Evolutionary conservation across 2,329 filamentous ascomycete genomes (phyloP).

Genomic region (Podosphaera xanthii): DNA sequence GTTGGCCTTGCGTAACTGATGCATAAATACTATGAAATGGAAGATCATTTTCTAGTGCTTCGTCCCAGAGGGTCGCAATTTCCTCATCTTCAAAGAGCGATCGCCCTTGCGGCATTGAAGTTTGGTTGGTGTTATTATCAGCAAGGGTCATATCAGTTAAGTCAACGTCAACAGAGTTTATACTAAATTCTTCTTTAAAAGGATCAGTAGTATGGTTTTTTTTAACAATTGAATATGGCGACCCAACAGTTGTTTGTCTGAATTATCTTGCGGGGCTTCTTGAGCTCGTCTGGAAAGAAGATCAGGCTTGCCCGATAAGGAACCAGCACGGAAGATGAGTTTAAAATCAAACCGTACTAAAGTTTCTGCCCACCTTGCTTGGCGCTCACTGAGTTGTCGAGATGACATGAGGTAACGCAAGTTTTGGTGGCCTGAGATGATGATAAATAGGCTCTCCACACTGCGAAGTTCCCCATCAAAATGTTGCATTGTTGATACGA

Average conservation of each 20-base stretch:
- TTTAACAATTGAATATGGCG: background rate
- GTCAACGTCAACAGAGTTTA: background rate
- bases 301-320: background rate
- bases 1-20: background rate
- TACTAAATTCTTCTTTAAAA: background rate
- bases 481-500: background rate
- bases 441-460: background rate
- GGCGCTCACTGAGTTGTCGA: background rate
- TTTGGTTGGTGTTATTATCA: background rate
- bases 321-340: background rate
- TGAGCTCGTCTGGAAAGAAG: background rate
- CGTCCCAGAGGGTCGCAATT: background rate
- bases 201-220: background rate
- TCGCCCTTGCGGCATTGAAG: background rate
- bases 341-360: background rate
- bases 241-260: background rate
- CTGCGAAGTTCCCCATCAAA: background rate
- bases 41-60: background rate
- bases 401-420: background rate
- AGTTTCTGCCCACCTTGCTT: background rate
- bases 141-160: background rate
- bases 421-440: background rate
- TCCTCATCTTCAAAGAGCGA: background rate
- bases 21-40: slow-evolving; percentile 1
- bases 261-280: background rate